Evolutionary conservation across 139 green algal species (phyloP).

Genomic region (Nannochloris sp.): DNA sequence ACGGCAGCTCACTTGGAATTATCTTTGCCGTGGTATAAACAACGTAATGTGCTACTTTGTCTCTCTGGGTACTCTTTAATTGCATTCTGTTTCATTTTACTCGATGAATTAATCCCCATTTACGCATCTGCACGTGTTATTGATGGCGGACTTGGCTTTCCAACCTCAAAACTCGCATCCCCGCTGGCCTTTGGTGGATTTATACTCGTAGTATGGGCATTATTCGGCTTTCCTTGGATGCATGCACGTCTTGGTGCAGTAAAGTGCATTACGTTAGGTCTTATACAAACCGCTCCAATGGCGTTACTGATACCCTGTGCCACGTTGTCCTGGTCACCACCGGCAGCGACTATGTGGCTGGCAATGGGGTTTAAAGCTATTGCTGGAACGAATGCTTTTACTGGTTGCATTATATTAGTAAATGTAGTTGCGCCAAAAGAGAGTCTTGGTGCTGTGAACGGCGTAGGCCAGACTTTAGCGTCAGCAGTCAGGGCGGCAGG

Average conservation of each 20-base stretch:
- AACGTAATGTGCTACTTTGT: conserved; percentile 25
- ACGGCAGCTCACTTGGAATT: no score
- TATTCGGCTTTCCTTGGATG: conserved; percentile 40
- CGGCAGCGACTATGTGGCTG: conserved; percentile 8
- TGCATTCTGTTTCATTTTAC: conserved; percentile 46
- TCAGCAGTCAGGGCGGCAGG: conserved; percentile 44
- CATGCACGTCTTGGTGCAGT: conserved; percentile 11
- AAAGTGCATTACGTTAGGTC: conserved; percentile 7
- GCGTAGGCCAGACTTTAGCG: conserved; percentile 54
- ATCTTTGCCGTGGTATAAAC: conserved; percentile 34
- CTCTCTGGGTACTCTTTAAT: conserved; percentile 45
- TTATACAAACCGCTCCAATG: conserved; percentile 18
- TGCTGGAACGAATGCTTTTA: conserved; percentile 10
- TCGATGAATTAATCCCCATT: conserved; percentile 57
- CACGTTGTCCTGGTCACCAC: conserved; percentile 10
- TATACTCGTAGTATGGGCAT: conserved; percentile 33
- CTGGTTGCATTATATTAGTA: conserved; percentile 27
- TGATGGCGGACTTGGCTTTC: conserved; percentile 44
- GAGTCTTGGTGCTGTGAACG: conserved; percentile 56
- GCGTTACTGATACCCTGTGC: conserved; percentile 36
- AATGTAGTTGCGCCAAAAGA: conserved; percentile 31
- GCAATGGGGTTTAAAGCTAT: not conserved
- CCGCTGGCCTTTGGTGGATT: conserved; percentile 47
- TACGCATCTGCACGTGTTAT: conserved; percentile 43
- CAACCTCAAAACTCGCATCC: conserved; percentile 36